Conservation (phyloP, 371 early-diverging fungal genomes). For the Encephalitozoon cuniculi region DNA sequence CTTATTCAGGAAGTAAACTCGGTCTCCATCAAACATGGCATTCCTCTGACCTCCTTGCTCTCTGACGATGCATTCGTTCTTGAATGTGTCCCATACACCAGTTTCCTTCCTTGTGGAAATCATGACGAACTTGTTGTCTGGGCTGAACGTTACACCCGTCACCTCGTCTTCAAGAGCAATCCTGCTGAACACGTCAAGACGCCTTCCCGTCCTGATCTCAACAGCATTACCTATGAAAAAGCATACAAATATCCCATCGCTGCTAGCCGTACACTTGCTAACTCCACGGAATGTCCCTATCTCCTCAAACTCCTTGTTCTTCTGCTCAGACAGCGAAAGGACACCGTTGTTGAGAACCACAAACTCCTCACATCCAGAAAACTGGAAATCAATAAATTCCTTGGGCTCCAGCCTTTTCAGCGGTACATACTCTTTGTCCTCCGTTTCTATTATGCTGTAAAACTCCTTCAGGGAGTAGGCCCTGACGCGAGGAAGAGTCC, state of each 20-base stretch:
- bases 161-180: not conserved
- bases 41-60: not conserved
- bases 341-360: not conserved
- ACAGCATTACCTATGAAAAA: not conserved
- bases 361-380: not conserved
- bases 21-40: not conserved
- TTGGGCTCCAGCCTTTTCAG: not conserved
- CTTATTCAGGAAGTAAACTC: not conserved
- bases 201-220: not conserved
- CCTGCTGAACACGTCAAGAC: constrained; percentile 4
- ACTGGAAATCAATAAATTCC: constrained; percentile 10
- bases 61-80: not conserved
- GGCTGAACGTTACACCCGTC: not conserved
- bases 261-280: not conserved
- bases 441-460: not conserved
- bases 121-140: not conserved
- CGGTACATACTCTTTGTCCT: not conserved
- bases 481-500: not conserved
- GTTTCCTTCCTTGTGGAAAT: not conserved
- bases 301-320: not conserved
- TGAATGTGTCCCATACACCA: constrained; percentile 13
- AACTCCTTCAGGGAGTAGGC: constrained; percentile 2
- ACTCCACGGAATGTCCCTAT: not conserved
- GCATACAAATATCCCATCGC: not conserved
- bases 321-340: not conserved